These are phyloP conservation scores for Pleomassaria siparia DNA, from an alignment of 2,329 filamentous ascomycete species.

Conservation along the genomic window DNA sequence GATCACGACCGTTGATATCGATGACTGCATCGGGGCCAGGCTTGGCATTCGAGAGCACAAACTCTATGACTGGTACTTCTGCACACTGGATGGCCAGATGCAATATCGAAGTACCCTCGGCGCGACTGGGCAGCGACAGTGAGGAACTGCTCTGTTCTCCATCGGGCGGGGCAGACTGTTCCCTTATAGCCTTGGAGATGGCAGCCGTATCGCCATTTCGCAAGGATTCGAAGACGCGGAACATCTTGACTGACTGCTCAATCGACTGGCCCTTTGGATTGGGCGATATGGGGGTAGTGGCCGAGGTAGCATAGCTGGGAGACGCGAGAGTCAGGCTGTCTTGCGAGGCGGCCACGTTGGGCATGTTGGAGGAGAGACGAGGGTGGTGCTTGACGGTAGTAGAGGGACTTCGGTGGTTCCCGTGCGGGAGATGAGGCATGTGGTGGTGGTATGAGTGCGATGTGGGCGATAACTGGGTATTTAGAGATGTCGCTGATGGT, in stretches of 20 bases:
- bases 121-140: conserved; percentile 42
- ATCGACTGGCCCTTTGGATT: conserved; percentile 55
- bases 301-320: conserved; percentile 16
- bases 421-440: conserved; percentile 14
- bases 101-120: conserved; percentile 86
- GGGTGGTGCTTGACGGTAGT: conserved; percentile 28
- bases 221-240: conserved; percentile 89
- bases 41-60: conserved; percentile 71
- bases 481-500: conserved; percentile 26
- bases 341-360: conserved; percentile 14
- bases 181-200: conserved; percentile 82
- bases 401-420: conserved; percentile 31
- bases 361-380: conserved; percentile 34
- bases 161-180: conserved; percentile 48
- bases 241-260: conserved; percentile 92
- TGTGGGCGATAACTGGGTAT: conserved; percentile 25
- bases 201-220: conserved; percentile 86
- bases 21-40: conserved; percentile 60
- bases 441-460: conserved; percentile 12
- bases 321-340: conserved; percentile 20
- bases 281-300: conserved; percentile 27
- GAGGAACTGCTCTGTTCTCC: conserved; percentile 55
- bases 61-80: conserved; percentile 88
- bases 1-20: conserved; percentile 87
- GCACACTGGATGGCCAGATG: conserved; percentile 96